phyloP scores from a whole-genome alignment of 108 stramenopile genomes.

The Schizochytrium sp. region DNA sequence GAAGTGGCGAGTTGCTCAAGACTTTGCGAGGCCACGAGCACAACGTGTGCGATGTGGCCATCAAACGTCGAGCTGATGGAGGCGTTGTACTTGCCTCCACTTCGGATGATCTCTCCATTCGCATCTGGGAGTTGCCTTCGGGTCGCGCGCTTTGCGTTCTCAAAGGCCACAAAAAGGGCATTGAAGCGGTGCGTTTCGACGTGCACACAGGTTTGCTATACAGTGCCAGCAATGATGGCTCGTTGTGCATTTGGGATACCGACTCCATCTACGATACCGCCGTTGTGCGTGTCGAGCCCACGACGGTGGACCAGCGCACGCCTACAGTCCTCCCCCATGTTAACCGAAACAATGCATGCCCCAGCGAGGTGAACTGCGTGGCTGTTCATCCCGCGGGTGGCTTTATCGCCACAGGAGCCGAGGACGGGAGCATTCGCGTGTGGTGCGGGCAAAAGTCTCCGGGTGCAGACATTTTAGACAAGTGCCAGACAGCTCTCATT shows the following conservation, averaged over 20 bases:
- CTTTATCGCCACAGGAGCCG: not conserved
- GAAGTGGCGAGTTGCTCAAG: not conserved
- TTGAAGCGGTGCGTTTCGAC: constrained; percentile 5
- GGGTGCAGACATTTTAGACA: not conserved
- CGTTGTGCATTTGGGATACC: not conserved
- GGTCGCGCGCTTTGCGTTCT: not conserved
- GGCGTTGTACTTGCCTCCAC: not conserved
- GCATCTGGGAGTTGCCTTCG: not conserved
- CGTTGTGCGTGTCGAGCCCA: not conserved
- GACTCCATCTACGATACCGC: not conserved
- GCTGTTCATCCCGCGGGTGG: not conserved
- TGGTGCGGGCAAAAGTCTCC: not conserved
- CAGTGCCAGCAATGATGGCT: constrained; percentile 1
- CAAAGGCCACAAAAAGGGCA: not conserved
- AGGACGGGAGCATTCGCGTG: not conserved
- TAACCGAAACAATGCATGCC: not conserved
- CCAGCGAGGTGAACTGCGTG: not conserved
- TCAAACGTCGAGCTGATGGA: not conserved
- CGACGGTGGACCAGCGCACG: not conserved
- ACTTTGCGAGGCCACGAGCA: not conserved
- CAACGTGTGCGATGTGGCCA: not conserved
- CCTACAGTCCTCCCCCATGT: not conserved
- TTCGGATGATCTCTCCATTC: constrained; percentile 8
- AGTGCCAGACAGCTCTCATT: constrained; percentile 2
- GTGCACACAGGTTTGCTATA: not conserved